phyloP scores from a whole-genome alignment of 805 yeast genomes.

The Ogataea thermomethanolica region DNA sequence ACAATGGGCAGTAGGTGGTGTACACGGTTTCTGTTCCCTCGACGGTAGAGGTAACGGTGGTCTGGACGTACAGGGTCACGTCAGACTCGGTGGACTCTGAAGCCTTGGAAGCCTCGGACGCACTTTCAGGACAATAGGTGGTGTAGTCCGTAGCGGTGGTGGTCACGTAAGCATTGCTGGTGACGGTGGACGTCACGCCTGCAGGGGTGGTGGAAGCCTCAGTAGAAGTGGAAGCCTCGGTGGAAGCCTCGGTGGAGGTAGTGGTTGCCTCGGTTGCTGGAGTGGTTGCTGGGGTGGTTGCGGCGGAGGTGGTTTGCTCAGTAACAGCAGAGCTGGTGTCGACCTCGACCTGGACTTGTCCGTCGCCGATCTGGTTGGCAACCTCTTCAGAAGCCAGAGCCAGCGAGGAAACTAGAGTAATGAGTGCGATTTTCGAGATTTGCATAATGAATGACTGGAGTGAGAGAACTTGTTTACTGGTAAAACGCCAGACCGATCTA shows the following conservation, averaged over 20 bases:
- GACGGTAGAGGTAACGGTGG: constrained; percentile 16
- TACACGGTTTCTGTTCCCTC: constrained; percentile 17
- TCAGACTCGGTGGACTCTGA: constrained; percentile 9
- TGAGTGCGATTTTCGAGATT: constrained; percentile 20
- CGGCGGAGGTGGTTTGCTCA: constrained; percentile 2
- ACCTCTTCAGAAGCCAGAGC: constrained; percentile 16
- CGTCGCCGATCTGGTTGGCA: constrained; percentile 24
- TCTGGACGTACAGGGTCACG: constrained; percentile 6
- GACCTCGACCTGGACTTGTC: constrained; percentile 20
- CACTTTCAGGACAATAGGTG: constrained; percentile 5
- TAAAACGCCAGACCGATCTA: not conserved
- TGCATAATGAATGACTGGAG: constrained; percentile 23
- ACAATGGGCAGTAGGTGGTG: constrained; percentile 24
- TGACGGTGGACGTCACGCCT: not conserved
- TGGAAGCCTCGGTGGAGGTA: constrained; percentile 6
- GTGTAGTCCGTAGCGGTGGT: constrained; percentile 5
- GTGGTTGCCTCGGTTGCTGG: constrained; percentile 9
- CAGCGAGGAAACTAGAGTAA: constrained; percentile 6
- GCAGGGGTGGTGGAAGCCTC: not conserved
- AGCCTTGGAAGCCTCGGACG: constrained; percentile 9
- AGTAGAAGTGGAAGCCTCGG: constrained; percentile 3
- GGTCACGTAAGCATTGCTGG: not conserved
- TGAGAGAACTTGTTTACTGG: constrained; percentile 1
- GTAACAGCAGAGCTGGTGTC: constrained; percentile 3
- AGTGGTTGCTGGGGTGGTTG: constrained; percentile 10